Percentiles rank a stretch among this genome's conserved stretches.
Conservation (phyloP, 2,329 filamentous ascomycete genomes). For the Rachicladosporium sp. region DNA sequence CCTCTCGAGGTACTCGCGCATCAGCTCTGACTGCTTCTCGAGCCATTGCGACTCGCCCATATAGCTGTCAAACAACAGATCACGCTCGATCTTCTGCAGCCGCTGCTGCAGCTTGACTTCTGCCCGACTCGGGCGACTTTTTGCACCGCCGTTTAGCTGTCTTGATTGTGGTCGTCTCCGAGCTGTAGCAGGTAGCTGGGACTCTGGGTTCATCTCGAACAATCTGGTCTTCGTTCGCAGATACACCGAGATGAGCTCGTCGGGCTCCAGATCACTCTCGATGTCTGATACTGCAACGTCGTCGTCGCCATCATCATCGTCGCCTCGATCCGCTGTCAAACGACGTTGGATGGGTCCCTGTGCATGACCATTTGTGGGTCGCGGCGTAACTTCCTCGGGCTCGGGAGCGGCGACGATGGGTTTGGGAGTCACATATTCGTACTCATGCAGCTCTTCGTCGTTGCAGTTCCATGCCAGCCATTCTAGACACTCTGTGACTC, state of each 20-base stretch:
- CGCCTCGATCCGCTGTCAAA: too few relatives aligned
- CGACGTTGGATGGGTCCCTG: constrained; percentile 1
- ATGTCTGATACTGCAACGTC: constrained; percentile 35
- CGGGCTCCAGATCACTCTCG: constrained; percentile 38
- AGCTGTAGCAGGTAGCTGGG: constrained; percentile 23
- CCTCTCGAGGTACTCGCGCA: constrained; percentile 26
- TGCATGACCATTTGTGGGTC: constrained; percentile 4
- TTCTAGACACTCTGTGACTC: constrained; percentile 74
- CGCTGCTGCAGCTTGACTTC: constrained; percentile 58
- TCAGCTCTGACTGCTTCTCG: constrained; percentile 29
- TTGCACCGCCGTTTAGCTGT: constrained; percentile 12
- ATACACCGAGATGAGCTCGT: constrained; percentile 55
- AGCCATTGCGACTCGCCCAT: constrained; percentile 36
- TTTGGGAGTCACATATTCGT: constrained; percentile 20
- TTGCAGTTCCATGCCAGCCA: constrained; percentile 75
- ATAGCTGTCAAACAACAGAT: constrained; percentile 37
- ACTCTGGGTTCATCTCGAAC: constrained; percentile 32
- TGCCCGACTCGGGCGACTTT: constrained; percentile 15
- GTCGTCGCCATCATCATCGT: constrained; percentile 8
- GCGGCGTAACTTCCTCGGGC: background rate
- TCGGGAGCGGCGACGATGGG: constrained; percentile 3
- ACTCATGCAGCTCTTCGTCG: constrained; percentile 18
- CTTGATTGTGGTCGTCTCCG: constrained; percentile 26
- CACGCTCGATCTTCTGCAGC: constrained; percentile 60
- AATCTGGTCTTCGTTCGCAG: constrained; percentile 54